phyloP scores from a whole-genome alignment of 2,329 filamentous ascomycete genomes.

The Claviceps pusilla region DNA sequence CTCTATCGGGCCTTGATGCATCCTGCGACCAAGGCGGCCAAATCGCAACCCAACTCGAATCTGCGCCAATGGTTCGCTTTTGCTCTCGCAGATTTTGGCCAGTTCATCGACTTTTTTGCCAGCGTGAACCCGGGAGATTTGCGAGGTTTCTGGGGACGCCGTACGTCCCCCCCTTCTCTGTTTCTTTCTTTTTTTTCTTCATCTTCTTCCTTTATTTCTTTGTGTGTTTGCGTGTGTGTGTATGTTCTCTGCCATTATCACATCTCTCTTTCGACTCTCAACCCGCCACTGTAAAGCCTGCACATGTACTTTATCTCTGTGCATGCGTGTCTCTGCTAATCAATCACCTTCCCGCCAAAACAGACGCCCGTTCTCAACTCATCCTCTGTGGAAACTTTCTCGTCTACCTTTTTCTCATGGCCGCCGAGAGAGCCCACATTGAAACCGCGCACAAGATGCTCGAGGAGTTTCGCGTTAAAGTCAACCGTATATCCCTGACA shows the following conservation, averaged over 20 bases:
- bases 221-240: too few species aligned
- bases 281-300: too few species aligned
- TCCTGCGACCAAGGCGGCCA: conserved; percentile 27
- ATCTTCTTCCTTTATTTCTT: too few species aligned
- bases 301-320: too few species aligned
- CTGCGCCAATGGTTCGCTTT: conserved; percentile 20
- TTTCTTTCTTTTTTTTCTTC: neutral
- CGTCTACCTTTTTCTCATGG: conserved; percentile 31
- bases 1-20: conserved; percentile 30
- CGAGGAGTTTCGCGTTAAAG: conserved; percentile 21
- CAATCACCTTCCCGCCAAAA: neutral
- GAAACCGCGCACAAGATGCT: conserved; percentile 21
- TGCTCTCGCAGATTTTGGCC: conserved; percentile 21
- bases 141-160: conserved; percentile 29
- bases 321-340: too few species aligned
- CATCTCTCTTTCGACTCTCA: too few species aligned
- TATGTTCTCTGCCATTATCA: neutral
- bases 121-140: conserved; percentile 21
- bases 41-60: conserved; percentile 20
- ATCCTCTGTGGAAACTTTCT: conserved; percentile 33
- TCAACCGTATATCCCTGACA: conserved; percentile 19
- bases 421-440: conserved; percentile 20
- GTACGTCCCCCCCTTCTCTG: conserved; percentile 16
- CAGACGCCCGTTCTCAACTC: conserved; percentile 26
- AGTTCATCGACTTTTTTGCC: conserved; percentile 24